Base-by-base conservation (phyloP, 257 asterid species). In the Leptodermis oblonga region DNA sequence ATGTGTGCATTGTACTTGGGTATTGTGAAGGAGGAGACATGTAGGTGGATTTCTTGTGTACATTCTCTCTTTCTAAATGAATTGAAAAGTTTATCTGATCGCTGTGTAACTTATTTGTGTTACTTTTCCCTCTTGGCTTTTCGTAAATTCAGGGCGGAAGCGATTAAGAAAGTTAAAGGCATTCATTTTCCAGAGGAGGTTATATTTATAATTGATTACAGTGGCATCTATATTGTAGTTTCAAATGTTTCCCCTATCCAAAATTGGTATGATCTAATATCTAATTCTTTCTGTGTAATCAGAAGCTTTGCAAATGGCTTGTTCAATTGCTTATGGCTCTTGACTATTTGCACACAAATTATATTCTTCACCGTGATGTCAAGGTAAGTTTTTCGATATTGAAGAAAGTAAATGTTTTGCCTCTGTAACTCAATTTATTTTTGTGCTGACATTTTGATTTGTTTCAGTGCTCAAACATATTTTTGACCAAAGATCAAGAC, bases 21-120 rank as follows among this genome's bases (percentile, higher is more conserved):
- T 91, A 91, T 80, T 94, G 99, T 72, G 99, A 94, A 85, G 99
- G 97, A 71, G 99, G 99, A 75, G 99, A 94, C 77, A 86, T 94
- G 99, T 94, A 85, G 88, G 98, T 81, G 75, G 74, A 77, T 70
- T 71, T 39, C 71, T 72, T 69, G 43, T 34, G 67, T 39, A 36
- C 18, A 36, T 70, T 31, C 23, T 31, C 25, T 72, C 1, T 69
- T 72, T 17, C 58, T 60, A 34, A 51, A 31, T 61, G 25, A 18
- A 12, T 62, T 42, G 39, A 67, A 53, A 23, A 33, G 36, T 54
- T 65, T 59, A 15, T 63, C 6, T 39, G 53, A 25, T 67, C 62
- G 62, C 60, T 51, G 34, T 54, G 7, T 22, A 23, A 31, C 69
- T 37, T 41, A 64, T 39, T 41, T 51, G 48, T 48, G 64, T 71